Evolutionary conservation across 2,329 filamentous ascomycete species (phyloP).

Genomic region (Pseudogymnoascus sp.): DNA sequence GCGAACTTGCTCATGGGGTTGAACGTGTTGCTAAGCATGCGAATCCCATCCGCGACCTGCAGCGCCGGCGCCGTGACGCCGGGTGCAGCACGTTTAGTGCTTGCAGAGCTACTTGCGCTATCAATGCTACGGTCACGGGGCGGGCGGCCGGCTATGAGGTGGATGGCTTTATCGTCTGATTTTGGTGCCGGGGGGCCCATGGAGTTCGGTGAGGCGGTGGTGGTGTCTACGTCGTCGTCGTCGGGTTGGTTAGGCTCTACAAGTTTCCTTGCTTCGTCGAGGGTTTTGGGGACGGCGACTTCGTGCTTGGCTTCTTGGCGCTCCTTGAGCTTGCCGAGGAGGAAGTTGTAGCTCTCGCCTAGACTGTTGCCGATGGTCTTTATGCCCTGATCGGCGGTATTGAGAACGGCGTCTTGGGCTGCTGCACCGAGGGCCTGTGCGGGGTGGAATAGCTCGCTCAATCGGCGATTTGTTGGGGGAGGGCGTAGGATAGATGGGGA

Average conservation of each 20-base stretch:
- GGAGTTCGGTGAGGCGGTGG: slow-evolving; percentile 38
- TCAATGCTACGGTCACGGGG: slow-evolving; percentile 67
- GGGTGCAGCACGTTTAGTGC: slow-evolving; percentile 25
- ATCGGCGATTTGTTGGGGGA: slow-evolving; percentile 40
- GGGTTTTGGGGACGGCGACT: slow-evolving; percentile 66
- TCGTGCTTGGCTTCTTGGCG: slow-evolving; percentile 42
- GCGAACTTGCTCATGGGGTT: slow-evolving; percentile 77
- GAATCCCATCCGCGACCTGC: slow-evolving; percentile 64
- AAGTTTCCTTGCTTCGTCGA: slow-evolving; percentile 86
- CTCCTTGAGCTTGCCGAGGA: slow-evolving; percentile 81
- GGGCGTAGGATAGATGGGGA: slow-evolving; percentile 14
- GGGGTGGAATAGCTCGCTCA: slow-evolving; percentile 80
- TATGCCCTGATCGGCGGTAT: slow-evolving; percentile 80
- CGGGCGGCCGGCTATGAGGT: slow-evolving; percentile 58
- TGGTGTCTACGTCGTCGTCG: slow-evolving; percentile 26
- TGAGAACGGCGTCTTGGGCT: slow-evolving; percentile 76
- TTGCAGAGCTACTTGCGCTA: slow-evolving; percentile 56
- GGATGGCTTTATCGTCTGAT: slow-evolving; percentile 58
- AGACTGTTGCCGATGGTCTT: slow-evolving; percentile 87
- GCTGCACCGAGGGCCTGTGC: slow-evolving; percentile 73
- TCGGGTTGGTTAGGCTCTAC: slow-evolving; percentile 60
- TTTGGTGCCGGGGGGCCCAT: slow-evolving; percentile 25
- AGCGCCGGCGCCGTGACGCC: slow-evolving; percentile 12
- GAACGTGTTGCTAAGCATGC: slow-evolving; percentile 68
- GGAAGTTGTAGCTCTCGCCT: slow-evolving; percentile 86